Conservation (phyloP, 306 rosid species). For the Morella rubra region DNA sequence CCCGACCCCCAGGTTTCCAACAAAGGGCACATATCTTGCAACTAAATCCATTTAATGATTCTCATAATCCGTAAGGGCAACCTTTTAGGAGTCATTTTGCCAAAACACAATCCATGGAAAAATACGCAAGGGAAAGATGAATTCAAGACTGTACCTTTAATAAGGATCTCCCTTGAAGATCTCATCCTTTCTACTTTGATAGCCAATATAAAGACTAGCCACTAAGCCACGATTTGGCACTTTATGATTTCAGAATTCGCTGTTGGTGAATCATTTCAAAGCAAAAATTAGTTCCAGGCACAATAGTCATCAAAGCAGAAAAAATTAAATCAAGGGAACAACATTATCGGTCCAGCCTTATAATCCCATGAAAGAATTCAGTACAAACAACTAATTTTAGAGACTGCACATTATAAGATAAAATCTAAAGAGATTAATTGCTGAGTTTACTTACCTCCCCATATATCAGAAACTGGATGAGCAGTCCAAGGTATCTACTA, state of each 20-base stretch:
- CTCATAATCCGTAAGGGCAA: background rate
- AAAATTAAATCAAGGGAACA: background rate
- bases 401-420: background rate
- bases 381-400: conserved; percentile 6
- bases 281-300: background rate
- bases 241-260: background rate
- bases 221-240: background rate
- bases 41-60: background rate
- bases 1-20: background rate
- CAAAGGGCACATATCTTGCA: background rate
- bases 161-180: background rate
- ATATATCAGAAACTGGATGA: background rate
- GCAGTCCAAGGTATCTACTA: background rate
- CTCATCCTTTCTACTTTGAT: background rate
- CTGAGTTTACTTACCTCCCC: background rate
- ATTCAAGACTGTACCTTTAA: background rate
- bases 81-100: background rate
- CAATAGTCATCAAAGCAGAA: background rate
- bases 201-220: background rate
- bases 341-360: background rate
- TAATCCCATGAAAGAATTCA: background rate
- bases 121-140: background rate
- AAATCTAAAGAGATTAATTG: background rate
- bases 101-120: background rate
- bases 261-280: background rate